These are phyloP conservation scores for Hysterangium stoloniferum DNA, from an alignment of 768 basidiomycete species.

Conservation along the genomic window DNA sequence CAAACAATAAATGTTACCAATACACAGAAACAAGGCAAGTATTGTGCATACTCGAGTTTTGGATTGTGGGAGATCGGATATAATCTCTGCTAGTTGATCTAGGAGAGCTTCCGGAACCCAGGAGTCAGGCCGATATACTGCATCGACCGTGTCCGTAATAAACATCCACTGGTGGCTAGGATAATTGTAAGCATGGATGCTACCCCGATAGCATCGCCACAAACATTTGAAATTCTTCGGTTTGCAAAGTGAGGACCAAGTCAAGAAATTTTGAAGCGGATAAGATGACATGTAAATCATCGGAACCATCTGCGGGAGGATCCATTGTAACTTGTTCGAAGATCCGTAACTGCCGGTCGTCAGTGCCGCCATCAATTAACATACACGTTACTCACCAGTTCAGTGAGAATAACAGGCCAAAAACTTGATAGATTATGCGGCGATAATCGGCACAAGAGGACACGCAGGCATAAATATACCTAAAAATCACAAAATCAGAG, in stretches of 20 bases:
- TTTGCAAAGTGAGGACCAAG: slow-evolving; percentile 85
- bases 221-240: slow-evolving; percentile 96
- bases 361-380: neutral
- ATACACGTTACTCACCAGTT: slow-evolving; percentile 50
- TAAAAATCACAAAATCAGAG: slow-evolving; percentile 9
- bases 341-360: slow-evolving; percentile 63
- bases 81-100: slow-evolving; percentile 82
- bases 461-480: slow-evolving; percentile 82
- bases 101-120: slow-evolving; percentile 84
- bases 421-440: slow-evolving; percentile 89
- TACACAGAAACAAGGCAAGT: neutral
- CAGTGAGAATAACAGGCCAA: slow-evolving; percentile 93
- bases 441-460: slow-evolving; percentile 83
- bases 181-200: neutral
- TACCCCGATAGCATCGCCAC: slow-evolving; percentile 13
- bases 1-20: neutral
- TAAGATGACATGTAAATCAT: slow-evolving; percentile 74
- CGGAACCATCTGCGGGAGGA: slow-evolving; percentile 75
- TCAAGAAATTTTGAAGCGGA: slow-evolving; percentile 94
- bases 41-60: slow-evolving; percentile 5
- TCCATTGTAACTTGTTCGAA: slow-evolving; percentile 74
- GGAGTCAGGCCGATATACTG: slow-evolving; percentile 77
- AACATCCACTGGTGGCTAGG: slow-evolving; percentile 97
- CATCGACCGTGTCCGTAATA: slow-evolving; percentile 94
- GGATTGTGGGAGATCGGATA: slow-evolving; percentile 51